Evolutionary conservation across 1,139 yeast species (phyloP).

Genomic region (Geotrichum histeridarum): DNA sequence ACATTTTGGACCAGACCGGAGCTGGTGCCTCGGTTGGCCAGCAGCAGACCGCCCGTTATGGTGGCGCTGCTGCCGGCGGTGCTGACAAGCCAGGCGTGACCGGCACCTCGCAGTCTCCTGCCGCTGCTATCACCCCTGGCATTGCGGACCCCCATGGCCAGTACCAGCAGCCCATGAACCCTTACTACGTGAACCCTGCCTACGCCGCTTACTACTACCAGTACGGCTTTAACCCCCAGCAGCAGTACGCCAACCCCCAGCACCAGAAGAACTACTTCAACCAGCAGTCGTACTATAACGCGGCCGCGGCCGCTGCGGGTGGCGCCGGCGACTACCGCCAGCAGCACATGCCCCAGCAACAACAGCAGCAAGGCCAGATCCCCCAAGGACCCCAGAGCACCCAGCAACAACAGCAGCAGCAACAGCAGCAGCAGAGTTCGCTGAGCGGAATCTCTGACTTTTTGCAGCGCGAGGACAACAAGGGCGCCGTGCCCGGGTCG

Average conservation of each 20-base stretch:
- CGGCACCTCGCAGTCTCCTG: slow-evolving; percentile 20
- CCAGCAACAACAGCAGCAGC: slow-evolving; percentile 19
- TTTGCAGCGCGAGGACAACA: slow-evolving; percentile 34
- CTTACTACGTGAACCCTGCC: slow-evolving; percentile 32
- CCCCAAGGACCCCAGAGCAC: slow-evolving; percentile 22
- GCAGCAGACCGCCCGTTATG: slow-evolving; percentile 15
- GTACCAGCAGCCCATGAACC: slow-evolving; percentile 28
- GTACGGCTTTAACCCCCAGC: slow-evolving; percentile 30
- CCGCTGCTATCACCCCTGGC: slow-evolving; percentile 24
- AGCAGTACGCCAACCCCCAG: slow-evolving; percentile 23
- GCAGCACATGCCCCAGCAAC: slow-evolving; percentile 18
- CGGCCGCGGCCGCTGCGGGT: neutral
- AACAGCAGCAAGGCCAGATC: slow-evolving; percentile 23
- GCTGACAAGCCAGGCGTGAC: neutral
- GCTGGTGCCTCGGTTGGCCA: neutral
- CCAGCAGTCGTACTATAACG: slow-evolving; percentile 29
- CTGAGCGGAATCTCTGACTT: slow-evolving; percentile 35
- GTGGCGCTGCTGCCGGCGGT: slow-evolving; percentile 7
- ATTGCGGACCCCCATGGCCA: slow-evolving; percentile 22
- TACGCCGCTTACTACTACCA: slow-evolving; percentile 34
- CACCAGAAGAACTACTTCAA: slow-evolving; percentile 30
- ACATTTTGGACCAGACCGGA: slow-evolving; percentile 13
- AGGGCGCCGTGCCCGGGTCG: slow-evolving; percentile 27
- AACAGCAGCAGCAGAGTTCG: slow-evolving; percentile 19
- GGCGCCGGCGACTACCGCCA: slow-evolving; percentile 19